Percentiles rank a stretch among this genome's conserved stretches.
Evolutionary conservation across 139 green algal species (phyloP).

Genomic region (Yamagishiella unicocca): DNA sequence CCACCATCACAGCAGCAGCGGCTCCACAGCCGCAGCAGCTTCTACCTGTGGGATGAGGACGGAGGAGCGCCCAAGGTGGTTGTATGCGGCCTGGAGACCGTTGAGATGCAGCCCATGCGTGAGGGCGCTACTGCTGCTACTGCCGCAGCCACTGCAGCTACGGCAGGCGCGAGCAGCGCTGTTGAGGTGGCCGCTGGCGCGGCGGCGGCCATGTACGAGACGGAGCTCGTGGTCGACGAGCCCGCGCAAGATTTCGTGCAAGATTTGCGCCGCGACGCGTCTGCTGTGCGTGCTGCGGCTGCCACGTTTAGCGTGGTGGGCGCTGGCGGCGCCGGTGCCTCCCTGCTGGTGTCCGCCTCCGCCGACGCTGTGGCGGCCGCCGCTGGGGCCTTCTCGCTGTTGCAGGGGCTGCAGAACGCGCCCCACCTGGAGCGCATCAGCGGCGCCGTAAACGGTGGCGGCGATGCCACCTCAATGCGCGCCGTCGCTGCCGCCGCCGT

Average conservation of each 20-base stretch:
- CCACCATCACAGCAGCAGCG: conserved; percentile 5
- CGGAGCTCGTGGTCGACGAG: conserved; percentile 50
- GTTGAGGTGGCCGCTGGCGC: not conserved
- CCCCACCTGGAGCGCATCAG: not conserved
- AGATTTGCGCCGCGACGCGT: not conserved
- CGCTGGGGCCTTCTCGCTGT: not conserved
- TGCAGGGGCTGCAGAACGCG: conserved; percentile 41
- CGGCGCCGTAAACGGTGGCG: not conserved
- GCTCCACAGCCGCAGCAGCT: conserved; percentile 22
- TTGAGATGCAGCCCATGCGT: not conserved
- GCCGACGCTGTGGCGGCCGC: not conserved
- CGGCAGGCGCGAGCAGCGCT: not conserved
- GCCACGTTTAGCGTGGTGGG: not conserved
- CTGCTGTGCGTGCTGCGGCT: not conserved
- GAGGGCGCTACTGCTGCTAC: not conserved
- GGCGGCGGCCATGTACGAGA: conserved; percentile 26
- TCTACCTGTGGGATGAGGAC: conserved; percentile 38
- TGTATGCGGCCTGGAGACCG: conserved; percentile 50
- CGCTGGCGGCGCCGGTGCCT: not conserved
- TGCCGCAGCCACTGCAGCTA: not conserved
- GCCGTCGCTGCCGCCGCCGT: conserved; percentile 5
- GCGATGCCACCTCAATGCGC: not conserved
- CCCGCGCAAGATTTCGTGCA: not conserved
- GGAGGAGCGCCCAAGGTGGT: not conserved
- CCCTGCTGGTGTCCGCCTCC: not conserved